A percentile compares a stretch with the other conserved stretches of the same genome.
Conservation (phyloP, 306 rosid genomes). For the Rosa multiflora region DNA sequence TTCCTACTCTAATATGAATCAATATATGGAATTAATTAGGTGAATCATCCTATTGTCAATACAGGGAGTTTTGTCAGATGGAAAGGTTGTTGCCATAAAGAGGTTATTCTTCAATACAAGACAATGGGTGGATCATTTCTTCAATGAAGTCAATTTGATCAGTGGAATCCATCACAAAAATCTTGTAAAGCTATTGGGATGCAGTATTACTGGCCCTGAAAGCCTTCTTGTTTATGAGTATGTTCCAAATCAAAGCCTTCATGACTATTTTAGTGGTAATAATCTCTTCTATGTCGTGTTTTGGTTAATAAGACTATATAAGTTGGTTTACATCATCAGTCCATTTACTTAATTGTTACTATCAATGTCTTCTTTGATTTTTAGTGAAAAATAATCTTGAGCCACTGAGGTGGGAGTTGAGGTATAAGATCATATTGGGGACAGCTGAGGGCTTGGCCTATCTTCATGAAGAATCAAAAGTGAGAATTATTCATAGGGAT, state of each 20-base stretch:
- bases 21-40: background rate
- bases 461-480: slow-evolving; percentile 59
- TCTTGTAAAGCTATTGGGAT: slow-evolving; percentile 60
- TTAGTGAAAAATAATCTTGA: slow-evolving; percentile 20
- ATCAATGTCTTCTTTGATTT: background rate
- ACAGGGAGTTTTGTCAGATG: slow-evolving; percentile 42
- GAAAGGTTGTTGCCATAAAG: slow-evolving; percentile 39
- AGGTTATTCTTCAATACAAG: slow-evolving; percentile 61
- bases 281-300: slow-evolving; percentile 12
- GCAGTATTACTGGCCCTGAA: slow-evolving; percentile 78
- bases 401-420: slow-evolving; percentile 35
- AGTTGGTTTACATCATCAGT: background rate
- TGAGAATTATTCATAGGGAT: slow-evolving; percentile 71
- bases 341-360: background rate
- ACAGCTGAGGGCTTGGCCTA: slow-evolving; percentile 66
- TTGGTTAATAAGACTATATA: background rate
- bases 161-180: slow-evolving; percentile 41
- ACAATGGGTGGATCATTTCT: slow-evolving; percentile 52
- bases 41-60: slow-evolving; percentile 1
- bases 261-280: slow-evolving; percentile 53
- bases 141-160: slow-evolving; percentile 46
- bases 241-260: slow-evolving; percentile 58
- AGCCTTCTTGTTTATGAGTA: slow-evolving; percentile 78
- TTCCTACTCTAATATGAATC: background rate
- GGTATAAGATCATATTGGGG: slow-evolving; percentile 38